Evolutionary conservation across 2,329 filamentous ascomycete species (phyloP), one percentile per base, ranked within the genome.

Genomic region (Colletotrichum trifolii): DNA sequence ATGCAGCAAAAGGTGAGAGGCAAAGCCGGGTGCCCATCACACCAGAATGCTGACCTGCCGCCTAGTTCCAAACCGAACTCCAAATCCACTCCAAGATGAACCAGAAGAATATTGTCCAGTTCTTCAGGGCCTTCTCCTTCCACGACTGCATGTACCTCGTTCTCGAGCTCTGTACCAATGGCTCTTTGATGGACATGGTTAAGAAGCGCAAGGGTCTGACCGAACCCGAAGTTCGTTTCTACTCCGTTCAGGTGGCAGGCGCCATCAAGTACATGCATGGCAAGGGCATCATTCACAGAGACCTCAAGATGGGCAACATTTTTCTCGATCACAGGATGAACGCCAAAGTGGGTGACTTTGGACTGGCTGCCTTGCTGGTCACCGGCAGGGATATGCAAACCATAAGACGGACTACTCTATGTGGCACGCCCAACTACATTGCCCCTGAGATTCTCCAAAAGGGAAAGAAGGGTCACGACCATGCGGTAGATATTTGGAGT

Each of bases 81-180:
- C 95, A 98, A 78, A 97, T 99, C 66, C 96, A 99, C 80, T 97
- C 96, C 47, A 99, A 98, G 76, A 95, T 99, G 89, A 89, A 90
- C 63, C 96, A 99, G 74, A 91, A 92, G 57, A 97, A 97, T 76
- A 95, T 99, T 69, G 96, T 99, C 68, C 91, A 95, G 71, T 99
- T 99, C 77, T 89, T 97, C 73, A 89, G 95, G 71, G 96, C 96
- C 39, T 99, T 99, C 75, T 91, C 94, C 11, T 97, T 94, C 77
- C 86, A 93, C 69, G 89, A 88, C 69, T 94, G 90, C 76, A 98
- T 96, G 63, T 99, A 97, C 73, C 91, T 99, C 53, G 92, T 98
- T 50, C 85, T 99, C 35, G 95, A 99, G 76, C 83, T 99, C 48
- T 99, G 96, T 77, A 91, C 93, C 57, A 98, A 98, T 75, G 96